A percentile compares a stretch with the other conserved stretches of the same genome.
Conservation (phyloP, 75 land plant genomes). For the Larix kaempferi region DNA sequence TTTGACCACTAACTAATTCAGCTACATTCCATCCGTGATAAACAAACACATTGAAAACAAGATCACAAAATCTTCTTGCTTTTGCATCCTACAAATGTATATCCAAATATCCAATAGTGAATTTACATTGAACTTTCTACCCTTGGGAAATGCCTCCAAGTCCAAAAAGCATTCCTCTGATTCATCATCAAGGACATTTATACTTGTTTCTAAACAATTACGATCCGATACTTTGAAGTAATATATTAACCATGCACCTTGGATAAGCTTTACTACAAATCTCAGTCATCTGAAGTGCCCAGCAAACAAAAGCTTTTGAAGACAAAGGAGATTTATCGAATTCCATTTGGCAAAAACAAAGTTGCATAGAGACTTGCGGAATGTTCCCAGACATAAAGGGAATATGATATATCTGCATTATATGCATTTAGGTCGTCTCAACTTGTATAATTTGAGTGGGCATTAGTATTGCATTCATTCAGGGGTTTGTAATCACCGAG, state of each 20-base stretch:
- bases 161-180: too few species aligned
- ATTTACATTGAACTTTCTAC: too few species aligned
- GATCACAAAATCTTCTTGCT: too few species aligned
- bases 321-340: not conserved
- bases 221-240: not conserved
- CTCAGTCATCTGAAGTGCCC: not conserved
- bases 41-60: too few species aligned
- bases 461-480: not conserved
- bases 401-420: not conserved
- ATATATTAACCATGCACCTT: not conserved
- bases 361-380: not conserved
- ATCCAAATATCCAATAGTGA: too few species aligned
- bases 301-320: not conserved
- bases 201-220: too few species aligned
- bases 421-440: not conserved
- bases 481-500: too few species aligned
- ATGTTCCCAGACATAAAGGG: not conserved
- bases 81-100: too few species aligned
- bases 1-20: too few species aligned
- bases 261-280: not conserved
- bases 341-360: not conserved
- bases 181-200: too few species aligned
- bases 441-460: not conserved
- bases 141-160: too few species aligned
- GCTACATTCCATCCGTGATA: too few species aligned